Base-by-base conservation (phyloP, 208 protist genomes). In the Polymyxa betae region DNA sequence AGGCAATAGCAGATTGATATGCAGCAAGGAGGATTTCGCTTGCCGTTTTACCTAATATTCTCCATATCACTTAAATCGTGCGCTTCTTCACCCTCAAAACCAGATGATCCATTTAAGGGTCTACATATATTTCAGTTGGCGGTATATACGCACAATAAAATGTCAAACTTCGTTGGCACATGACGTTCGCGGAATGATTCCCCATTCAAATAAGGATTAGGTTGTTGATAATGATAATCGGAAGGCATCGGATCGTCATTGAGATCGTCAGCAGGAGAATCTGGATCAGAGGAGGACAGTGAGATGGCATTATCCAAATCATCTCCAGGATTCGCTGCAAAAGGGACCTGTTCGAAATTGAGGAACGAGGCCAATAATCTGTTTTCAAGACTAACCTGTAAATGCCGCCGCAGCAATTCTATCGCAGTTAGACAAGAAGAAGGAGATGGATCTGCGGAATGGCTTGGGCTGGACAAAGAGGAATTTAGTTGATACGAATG, bases 401-500 rank as follows among this genome's bases (percentile, higher is more conserved):
- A n/a, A 43, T 82, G n/a, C n/a, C 72, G 72, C 35, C 72, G 72
- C 72, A 82, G n/a, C 5, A 45, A 5, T 5, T 82, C 72, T 45
- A 82, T 35, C 35, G 35, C 40, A 43, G 5, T 43, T 43, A 35
- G 16, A n/a, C 10, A 40, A 20, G 16, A 5, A 5, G 72, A 82
- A 20, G 5, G 40, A 38, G 72, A 82, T 45, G 35, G 35, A 5
- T 5, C 16, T 43, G 5, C 72, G n/a, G 72, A 35, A 35, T 35
- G 35, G 5, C 16, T 20, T 16, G 16, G n/a, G 16, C 16, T 45
- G 35, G 35, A 82, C 35, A n/a, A 35, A 43, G 10, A 35, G n/a
- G 72, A 38, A 5, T n/a, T 38, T 43, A 38, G 72, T 43, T 82
- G 72, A 82, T 82, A 82, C 16, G 72, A 82, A 45, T 82, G 72